Conservation (phyloP, 768 basidiomycete species). For the Tremella fuciformis region DNA sequence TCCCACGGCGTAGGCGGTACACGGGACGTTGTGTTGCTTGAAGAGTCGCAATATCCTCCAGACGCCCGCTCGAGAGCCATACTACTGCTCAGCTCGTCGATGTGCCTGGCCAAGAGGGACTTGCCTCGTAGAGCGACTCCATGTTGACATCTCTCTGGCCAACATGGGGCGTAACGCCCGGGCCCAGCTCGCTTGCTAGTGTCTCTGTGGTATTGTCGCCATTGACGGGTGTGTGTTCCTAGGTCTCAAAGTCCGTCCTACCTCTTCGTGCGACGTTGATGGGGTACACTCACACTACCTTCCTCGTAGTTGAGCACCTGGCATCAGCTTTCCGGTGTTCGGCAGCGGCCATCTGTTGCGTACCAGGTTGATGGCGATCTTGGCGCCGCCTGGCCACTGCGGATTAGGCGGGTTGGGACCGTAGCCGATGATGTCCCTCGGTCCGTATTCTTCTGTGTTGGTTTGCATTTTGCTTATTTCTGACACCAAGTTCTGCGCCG, state of each 20-base stretch:
- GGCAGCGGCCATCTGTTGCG: too few relatives aligned
- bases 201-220: slow-evolving; percentile 33
- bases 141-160: slow-evolving; percentile 36
- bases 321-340: too few relatives aligned
- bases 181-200: slow-evolving; percentile 39
- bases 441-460: too few relatives aligned
- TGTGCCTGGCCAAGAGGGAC: neutral
- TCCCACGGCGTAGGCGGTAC: slow-evolving; percentile 35
- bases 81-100: slow-evolving; percentile 41
- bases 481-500: too few relatives aligned
- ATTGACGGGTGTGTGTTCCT: slow-evolving; percentile 22
- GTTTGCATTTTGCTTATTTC: too few relatives aligned
- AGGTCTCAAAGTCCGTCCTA: too few relatives aligned
- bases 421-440: slow-evolving; percentile 22
- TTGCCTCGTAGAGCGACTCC: slow-evolving; percentile 37
- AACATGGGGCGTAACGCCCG: slow-evolving; percentile 17
- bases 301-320: too few relatives aligned
- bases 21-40: slow-evolving; percentile 20
- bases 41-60: slow-evolving; percentile 7
- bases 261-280: too few relatives aligned
- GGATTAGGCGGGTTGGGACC: slow-evolving; percentile 21
- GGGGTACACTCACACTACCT: too few relatives aligned
- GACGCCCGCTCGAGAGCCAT: slow-evolving; percentile 10
- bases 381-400: slow-evolving; percentile 31
- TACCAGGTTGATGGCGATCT: slow-evolving; percentile 29